A percentile compares a stretch with the other conserved stretches of the same genome.
phyloP scores from a whole-genome alignment of 768 basidiomycete species.

The Lactarius pseudohatsudake region DNA sequence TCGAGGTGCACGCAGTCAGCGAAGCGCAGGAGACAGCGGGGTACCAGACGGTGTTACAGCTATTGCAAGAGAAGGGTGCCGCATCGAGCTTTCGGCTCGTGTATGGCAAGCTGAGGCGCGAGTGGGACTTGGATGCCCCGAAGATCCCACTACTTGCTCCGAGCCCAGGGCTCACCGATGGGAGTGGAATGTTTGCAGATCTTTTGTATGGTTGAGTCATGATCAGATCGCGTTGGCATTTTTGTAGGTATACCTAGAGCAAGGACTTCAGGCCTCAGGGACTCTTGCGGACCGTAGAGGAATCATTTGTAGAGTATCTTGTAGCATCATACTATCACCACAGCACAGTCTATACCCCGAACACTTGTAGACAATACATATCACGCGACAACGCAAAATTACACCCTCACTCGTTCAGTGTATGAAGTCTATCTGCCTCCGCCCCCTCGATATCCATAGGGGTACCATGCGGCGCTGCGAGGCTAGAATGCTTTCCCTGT shows the following conservation, averaged over 20 bases:
- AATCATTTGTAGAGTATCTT: conserved; percentile 30
- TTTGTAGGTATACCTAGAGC: conserved; percentile 16
- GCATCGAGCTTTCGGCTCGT: conserved; percentile 77
- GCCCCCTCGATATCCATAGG: conserved; percentile 33
- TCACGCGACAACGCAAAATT: neutral
- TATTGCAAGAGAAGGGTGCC: conserved; percentile 87
- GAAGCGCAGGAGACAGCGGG: conserved; percentile 44
- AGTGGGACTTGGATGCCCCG: conserved; percentile 66
- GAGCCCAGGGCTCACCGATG: conserved; percentile 35
- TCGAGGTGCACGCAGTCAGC: conserved; percentile 59
- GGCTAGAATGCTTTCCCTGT: conserved; percentile 55
- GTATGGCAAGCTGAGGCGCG: conserved; percentile 59
- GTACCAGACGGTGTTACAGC: conserved; percentile 57
- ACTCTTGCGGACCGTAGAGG: neutral
- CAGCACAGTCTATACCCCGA: conserved; percentile 20
- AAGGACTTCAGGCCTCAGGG: conserved; percentile 10
- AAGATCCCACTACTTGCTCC: conserved; percentile 28
- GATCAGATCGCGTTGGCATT: neutral
- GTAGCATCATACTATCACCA: conserved; percentile 23
- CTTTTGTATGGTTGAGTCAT: conserved; percentile 35
- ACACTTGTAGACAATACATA: conserved; percentile 12
- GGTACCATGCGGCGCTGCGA: conserved; percentile 28
- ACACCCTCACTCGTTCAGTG: neutral
- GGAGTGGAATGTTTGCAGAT: conserved; percentile 37
- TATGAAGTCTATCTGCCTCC: conserved; percentile 11